These are phyloP conservation scores for Coniochaeta sp. DNA, from an alignment of 2,329 filamentous ascomycete species.

Conservation along the genomic window DNA sequence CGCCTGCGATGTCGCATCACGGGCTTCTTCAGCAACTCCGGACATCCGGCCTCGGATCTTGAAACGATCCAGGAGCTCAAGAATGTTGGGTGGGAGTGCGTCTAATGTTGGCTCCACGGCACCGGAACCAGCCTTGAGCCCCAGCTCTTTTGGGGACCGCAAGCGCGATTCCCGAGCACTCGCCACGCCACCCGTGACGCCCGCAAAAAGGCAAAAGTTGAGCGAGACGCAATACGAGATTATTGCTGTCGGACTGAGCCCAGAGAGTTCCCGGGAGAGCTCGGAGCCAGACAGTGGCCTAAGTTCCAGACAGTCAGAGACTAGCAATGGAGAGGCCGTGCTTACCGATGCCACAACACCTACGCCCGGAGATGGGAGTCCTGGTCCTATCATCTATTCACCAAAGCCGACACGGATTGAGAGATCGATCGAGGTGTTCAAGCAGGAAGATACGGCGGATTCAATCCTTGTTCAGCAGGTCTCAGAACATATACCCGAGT, in stretches of 20 bases:
- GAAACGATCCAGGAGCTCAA: conserved; percentile 27
- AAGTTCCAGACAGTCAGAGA: conserved; percentile 23
- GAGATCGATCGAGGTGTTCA: conserved; percentile 17
- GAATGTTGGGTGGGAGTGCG: conserved; percentile 23
- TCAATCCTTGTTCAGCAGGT: conserved; percentile 8
- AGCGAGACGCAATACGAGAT: conserved; percentile 18
- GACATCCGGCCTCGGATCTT: conserved; percentile 44
- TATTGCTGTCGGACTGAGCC: conserved; percentile 16
- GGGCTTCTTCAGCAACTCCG: conserved; percentile 50
- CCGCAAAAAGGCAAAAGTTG: conserved; percentile 41
- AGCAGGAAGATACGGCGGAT: conserved; percentile 23
- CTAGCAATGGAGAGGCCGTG: conserved; percentile 20
- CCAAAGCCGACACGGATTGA: conserved; percentile 25
- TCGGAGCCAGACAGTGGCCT: conserved; percentile 25
- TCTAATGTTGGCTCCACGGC: conserved; percentile 25
- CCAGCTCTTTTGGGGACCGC: conserved; percentile 22
- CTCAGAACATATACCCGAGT: conserved; percentile 4
- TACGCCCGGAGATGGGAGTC: conserved; percentile 39
- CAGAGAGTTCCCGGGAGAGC: conserved; percentile 27
- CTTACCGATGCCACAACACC: conserved; percentile 38
- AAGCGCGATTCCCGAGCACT: conserved; percentile 37
- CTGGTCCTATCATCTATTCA: conserved; percentile 28
- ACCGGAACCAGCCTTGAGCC: conserved; percentile 10
- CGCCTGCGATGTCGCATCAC: conserved; percentile 34
- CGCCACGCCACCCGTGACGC: conserved; percentile 48